A percentile compares a stretch with the other conserved stretches of the same genome.
Conservation (phyloP, 257 asterid genomes). For the Thymus mandschuricus region DNA sequence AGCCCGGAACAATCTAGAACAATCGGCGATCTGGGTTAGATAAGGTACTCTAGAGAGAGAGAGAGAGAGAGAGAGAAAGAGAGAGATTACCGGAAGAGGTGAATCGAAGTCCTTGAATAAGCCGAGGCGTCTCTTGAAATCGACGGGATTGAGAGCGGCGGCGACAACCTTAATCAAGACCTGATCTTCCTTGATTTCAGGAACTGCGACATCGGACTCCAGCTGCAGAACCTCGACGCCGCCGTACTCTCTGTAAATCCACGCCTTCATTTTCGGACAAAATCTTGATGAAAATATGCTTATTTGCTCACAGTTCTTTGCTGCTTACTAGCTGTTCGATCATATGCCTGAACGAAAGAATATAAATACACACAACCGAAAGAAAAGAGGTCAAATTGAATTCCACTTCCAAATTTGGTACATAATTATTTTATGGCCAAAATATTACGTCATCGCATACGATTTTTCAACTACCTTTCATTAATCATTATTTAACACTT, state of each 20-base stretch:
- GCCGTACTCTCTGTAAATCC: slow-evolving; percentile 73
- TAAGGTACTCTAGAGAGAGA: not conserved
- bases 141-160: slow-evolving; percentile 88
- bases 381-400: not conserved
- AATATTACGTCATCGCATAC: slow-evolving; percentile 31
- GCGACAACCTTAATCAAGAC: slow-evolving; percentile 80
- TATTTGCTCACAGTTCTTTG: not conserved
- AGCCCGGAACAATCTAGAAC: slow-evolving; percentile 69
- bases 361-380: not conserved
- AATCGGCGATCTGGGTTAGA: not conserved
- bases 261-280: slow-evolving; percentile 65
- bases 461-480: not conserved
- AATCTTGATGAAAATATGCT: not conserved
- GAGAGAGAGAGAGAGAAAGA: not conserved
- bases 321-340: not conserved
- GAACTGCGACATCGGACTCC: slow-evolving; percentile 52
- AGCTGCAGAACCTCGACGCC: slow-evolving; percentile 73
- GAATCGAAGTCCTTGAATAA: slow-evolving; percentile 67
- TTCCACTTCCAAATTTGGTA: too few relatives aligned
- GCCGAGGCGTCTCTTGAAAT: slow-evolving; percentile 76
- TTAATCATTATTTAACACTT: not conserved
- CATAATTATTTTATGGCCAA: too few relatives aligned
- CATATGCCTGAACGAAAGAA: not conserved
- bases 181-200: slow-evolving; percentile 66
- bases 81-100: slow-evolving; percentile 69